Evolutionary conservation across 140 eudicot species (phyloP), one percentile per base, ranked within the genome.

Genomic region (Erigeron philadelphicus): DNA sequence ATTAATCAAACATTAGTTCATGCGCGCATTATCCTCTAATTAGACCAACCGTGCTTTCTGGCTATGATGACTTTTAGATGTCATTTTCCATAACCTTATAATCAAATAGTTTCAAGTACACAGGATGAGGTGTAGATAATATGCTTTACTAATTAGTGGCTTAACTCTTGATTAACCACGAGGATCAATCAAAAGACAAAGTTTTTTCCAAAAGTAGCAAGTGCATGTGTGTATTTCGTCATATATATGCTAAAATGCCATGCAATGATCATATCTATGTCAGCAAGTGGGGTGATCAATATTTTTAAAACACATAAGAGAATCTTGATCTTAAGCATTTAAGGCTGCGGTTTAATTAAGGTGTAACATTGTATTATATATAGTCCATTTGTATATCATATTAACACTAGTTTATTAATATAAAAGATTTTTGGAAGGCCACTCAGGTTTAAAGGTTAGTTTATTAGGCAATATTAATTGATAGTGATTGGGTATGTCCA

Each of bases 131-230:
- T 68, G 80, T 68, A 75, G 76, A 76, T 70, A 70, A 76, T 62
- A 31, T 63, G 67, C 61, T 19, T 61, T 25, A 71, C 15, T 64
- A 64, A 21, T 21, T 21, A 64, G 67, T 63, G 72, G 19, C 41
- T 54, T 18, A 62, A 76, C 74, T 76, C 44, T 56, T 77, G 77
- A 77, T 47, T 71, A 57, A 58, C 58, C 69, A 74, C 16, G 61
- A 42, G 52, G 63, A 70, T 77, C 81, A 71, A 77, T 77, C 68
- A 71, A 58, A 56, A 19, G 68, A 41, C 16, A 60, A 49, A 67
- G 57, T 72, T 71, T 5, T 64, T 77, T 54, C 77, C 73, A 65
- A 64, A 71, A 77, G 81, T 56, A 72, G 81, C 81, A 77, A 77
- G 16, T 77, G 74, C 73, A 19, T 64, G 64, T 77, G 73, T 40